These are phyloP conservation scores for Gymnopilus junonius DNA, from an alignment of 768 basidiomycete species.

Conservation along the genomic window DNA sequence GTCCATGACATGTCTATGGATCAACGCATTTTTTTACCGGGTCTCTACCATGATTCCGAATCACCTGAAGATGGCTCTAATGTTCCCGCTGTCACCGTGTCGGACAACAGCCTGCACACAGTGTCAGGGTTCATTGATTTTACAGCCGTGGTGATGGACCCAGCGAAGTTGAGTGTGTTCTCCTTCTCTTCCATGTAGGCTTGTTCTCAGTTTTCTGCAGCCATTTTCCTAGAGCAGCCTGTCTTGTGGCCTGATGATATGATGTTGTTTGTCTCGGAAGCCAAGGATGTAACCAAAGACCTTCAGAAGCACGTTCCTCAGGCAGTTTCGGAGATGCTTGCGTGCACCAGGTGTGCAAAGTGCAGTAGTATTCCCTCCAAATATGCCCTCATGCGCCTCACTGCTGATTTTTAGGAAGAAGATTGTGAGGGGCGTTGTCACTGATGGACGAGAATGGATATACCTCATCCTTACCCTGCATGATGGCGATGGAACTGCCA, in stretches of 20 bases:
- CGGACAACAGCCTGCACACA: constrained; percentile 4
- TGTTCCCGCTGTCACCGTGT: constrained; percentile 3
- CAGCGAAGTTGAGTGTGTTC: constrained; percentile 3
- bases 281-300: not conserved
- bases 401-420: constrained; percentile 8
- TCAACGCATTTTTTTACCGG: constrained; percentile 17
- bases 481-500: not conserved
- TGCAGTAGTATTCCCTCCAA: not conserved
- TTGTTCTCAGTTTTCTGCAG: constrained; percentile 8
- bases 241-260: not conserved
- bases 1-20: constrained; percentile 10
- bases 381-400: not conserved
- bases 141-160: constrained; percentile 5
- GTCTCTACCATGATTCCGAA: constrained; percentile 17
- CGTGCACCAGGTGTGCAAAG: not conserved
- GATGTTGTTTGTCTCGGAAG: constrained; percentile 7
- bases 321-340: constrained; percentile 4
- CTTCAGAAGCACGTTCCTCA: constrained; percentile 7
- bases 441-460: constrained; percentile 6
- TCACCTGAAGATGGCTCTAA: constrained; percentile 17
- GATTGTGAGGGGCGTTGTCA: constrained; percentile 5
- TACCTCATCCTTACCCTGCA: constrained; percentile 12
- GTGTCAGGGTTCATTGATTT: constrained; percentile 11
- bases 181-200: constrained; percentile 4
- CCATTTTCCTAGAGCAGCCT: constrained; percentile 4